Evolutionary conservation across 768 basidiomycete genomes (phyloP).

Genomic region (Vararia minispora): DNA sequence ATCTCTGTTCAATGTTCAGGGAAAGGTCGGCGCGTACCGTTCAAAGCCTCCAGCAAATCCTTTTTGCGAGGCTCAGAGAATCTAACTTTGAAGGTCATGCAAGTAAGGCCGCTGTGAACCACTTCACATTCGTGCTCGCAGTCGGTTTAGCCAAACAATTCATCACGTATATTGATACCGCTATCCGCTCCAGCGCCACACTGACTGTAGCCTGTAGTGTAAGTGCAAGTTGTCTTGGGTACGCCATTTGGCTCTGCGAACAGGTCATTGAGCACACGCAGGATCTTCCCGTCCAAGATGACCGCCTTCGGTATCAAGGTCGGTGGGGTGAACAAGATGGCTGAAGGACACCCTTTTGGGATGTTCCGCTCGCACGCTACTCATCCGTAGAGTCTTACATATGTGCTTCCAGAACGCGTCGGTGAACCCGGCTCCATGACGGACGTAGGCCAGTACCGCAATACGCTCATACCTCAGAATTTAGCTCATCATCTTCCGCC

Average conservation of each 20-base stretch:
- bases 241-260: conserved; percentile 8
- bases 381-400: too few species aligned
- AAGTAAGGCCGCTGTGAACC: conserved; percentile 81
- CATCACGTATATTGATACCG: conserved; percentile 48
- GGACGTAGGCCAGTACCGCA: too few species aligned
- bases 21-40: conserved; percentile 10
- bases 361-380: too few species aligned
- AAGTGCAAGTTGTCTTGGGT: conserved; percentile 77
- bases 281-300: conserved; percentile 75
- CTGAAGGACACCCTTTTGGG: conserved; percentile 52
- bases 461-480: too few species aligned
- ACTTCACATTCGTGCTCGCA: conserved; percentile 61
- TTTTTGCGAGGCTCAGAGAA: neutral
- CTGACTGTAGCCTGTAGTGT: conserved; percentile 34
- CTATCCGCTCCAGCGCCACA: neutral
- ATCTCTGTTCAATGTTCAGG: conserved; percentile 12
- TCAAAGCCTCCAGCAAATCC: neutral
- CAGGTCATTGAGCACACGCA: conserved; percentile 14
- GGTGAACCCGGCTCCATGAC: too few species aligned
- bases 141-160: conserved; percentile 43
- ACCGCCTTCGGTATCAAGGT: conserved; percentile 55
- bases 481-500: too few species aligned
- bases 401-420: too few species aligned
- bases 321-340: conserved; percentile 42
- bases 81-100: conserved; percentile 42